Evolutionary conservation across 345 rosid species (phyloP).

Genomic region (Syzygium jambos): DNA sequence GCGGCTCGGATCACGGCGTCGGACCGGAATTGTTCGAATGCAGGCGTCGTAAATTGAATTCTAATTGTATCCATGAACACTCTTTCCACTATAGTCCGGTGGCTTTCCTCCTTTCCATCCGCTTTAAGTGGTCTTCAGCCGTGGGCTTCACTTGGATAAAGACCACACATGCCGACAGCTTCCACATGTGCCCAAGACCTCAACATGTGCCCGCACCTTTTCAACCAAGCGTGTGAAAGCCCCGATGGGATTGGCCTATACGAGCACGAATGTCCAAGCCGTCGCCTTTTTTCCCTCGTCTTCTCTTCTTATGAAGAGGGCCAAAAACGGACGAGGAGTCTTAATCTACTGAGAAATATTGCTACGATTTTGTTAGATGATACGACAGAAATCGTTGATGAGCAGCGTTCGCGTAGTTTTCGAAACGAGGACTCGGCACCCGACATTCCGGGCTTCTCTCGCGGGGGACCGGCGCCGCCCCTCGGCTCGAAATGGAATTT

Average conservation of each 20-base stretch:
- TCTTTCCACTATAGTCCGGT: background rate
- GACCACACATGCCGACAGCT: background rate
- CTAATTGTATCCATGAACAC: background rate
- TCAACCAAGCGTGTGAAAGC: too few species aligned
- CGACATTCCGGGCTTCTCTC: background rate
- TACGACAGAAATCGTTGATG: rapidly evolving
- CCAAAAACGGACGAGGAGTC: background rate
- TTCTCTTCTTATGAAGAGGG: background rate
- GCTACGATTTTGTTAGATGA: background rate
- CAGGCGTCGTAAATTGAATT: too few species aligned
- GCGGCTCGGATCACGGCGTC: too few species aligned
- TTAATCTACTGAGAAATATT: background rate
- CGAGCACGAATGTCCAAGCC: too few species aligned
- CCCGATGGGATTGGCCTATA: too few species aligned
- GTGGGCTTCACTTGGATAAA: background rate
- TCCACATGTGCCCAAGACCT: background rate
- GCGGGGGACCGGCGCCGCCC: background rate
- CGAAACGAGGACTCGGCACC: background rate
- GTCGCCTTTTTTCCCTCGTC: background rate
- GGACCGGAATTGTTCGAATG: too few species aligned
- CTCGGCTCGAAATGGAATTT: background rate
- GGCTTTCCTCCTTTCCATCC: background rate
- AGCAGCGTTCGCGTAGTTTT: background rate
- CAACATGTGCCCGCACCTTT: too few species aligned
- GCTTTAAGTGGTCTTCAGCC: background rate